Evolutionary conservation across 1,284 basidiomycete species (phyloP).

Genomic region (Cerrena zonata): DNA sequence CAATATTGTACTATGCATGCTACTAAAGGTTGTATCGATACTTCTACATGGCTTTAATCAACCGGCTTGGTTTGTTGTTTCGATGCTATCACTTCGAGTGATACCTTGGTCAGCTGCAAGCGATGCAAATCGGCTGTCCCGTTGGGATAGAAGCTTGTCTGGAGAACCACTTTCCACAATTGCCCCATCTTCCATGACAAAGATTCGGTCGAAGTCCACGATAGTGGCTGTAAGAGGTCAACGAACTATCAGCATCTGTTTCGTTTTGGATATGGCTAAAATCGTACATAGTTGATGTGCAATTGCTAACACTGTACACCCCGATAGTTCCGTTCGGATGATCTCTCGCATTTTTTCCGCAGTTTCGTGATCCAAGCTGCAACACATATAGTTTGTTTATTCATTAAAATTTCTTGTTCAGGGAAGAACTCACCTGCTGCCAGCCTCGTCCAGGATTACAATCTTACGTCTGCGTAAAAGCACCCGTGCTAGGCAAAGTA

Average conservation of each 20-base stretch:
- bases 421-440: neutral
- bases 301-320: neutral
- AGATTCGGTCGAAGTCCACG: neutral
- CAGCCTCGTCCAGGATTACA: neutral
- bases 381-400: too few species aligned
- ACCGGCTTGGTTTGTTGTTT: neutral
- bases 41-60: neutral
- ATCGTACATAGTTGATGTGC: neutral
- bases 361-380: neutral
- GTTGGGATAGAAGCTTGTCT: neutral
- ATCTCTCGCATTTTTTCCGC: neutral
- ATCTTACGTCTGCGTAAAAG: neutral
- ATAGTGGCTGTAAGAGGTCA: neutral
- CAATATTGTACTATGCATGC: neutral
- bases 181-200: neutral
- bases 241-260: neutral
- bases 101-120: neutral
- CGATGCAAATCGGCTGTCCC: neutral
- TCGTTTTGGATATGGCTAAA: too few species aligned
- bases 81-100: too few species aligned
- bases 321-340: neutral
- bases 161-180: neutral
- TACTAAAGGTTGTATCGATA: constrained; percentile 2
- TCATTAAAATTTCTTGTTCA: neutral
- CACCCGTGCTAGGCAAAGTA: neutral